Percentiles rank a stretch among this genome's conserved stretches.
These are phyloP conservation scores for Thecaphora frezii DNA, from an alignment of 1,284 basidiomycete species.

Conservation along the genomic window DNA sequence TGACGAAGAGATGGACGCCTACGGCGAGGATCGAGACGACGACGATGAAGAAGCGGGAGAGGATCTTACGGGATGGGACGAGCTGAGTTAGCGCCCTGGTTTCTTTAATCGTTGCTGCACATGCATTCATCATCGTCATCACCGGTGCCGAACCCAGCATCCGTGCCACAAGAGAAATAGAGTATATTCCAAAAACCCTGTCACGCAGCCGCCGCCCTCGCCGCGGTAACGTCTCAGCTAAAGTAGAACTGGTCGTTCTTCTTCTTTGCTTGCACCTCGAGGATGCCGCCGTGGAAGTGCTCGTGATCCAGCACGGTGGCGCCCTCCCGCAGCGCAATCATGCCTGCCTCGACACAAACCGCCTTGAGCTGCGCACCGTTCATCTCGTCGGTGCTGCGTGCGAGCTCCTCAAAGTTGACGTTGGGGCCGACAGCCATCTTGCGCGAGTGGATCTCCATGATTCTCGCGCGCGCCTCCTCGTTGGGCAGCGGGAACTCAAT, in stretches of 20 bases:
- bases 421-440: conserved; percentile 83
- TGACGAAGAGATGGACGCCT: background rate
- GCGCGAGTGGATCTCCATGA: conserved; percentile 79
- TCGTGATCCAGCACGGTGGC: conserved; percentile 65
- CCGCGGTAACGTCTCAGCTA: background rate
- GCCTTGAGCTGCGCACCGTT: conserved; percentile 67
- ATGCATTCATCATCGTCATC: background rate
- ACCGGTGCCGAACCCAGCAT: background rate
- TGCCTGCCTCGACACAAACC: conserved; percentile 87
- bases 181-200: background rate
- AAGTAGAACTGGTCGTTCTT: conserved; percentile 58
- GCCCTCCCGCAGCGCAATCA: conserved; percentile 94
- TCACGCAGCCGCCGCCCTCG: background rate
- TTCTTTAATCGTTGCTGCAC: too few relatives aligned
- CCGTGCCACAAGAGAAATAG: background rate
- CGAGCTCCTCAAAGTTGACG: conserved; percentile 77
- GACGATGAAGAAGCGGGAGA: background rate
- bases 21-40: background rate
- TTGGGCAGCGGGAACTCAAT: conserved; percentile 79
- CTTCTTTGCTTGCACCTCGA: conserved; percentile 59
- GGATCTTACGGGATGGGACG: conserved; percentile 33
- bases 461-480: conserved; percentile 72
- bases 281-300: conserved; percentile 58
- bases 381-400: conserved; percentile 75
- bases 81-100: conserved; percentile 8